A percentile compares a stretch with the other conserved stretches of the same genome.
phyloP scores from a whole-genome alignment of 495 filamentous ascomycete genomes.

The Bathelium albidoporum region DNA sequence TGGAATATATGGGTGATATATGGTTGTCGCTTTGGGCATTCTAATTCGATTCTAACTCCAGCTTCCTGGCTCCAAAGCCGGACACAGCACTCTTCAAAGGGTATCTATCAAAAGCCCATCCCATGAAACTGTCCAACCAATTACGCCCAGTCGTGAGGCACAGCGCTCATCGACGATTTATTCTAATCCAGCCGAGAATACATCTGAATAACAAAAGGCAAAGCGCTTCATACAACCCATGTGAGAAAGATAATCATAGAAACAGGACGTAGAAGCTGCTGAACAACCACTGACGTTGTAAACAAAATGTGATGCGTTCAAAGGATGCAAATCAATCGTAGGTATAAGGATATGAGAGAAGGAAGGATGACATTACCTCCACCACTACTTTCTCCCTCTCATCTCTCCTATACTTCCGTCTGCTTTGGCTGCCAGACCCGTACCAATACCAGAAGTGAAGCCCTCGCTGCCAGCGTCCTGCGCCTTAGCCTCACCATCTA shows the following conservation, averaged over 20 bases:
- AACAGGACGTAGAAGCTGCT: no score
- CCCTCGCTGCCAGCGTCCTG: slow-evolving; percentile 33
- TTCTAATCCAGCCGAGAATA: no score
- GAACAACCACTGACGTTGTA: neutral
- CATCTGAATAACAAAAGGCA: no score
- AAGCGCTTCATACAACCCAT: no score
- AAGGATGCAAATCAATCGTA: neutral
- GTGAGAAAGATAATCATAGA: no score
- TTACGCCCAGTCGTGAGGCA: neutral
- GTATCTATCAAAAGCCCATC: neutral
- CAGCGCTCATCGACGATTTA: neutral
- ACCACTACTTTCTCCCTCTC: neutral
- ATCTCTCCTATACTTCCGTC: neutral
- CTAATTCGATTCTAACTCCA: neutral
- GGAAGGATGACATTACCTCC: neutral
- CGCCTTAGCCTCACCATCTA: slow-evolving; percentile 14
- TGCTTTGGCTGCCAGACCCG: slow-evolving; percentile 12
- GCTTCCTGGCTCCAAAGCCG: neutral
- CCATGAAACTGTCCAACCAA: neutral
- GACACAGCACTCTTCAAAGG: neutral
- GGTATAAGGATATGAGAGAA: neutral
- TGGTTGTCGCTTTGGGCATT: no score
- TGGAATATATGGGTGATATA: no score
- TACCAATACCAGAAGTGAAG: slow-evolving; percentile 27
- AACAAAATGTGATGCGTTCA: neutral